Base-by-base conservation (phyloP, 805 yeast species). In the Monosporozyma aerobia region DNA sequence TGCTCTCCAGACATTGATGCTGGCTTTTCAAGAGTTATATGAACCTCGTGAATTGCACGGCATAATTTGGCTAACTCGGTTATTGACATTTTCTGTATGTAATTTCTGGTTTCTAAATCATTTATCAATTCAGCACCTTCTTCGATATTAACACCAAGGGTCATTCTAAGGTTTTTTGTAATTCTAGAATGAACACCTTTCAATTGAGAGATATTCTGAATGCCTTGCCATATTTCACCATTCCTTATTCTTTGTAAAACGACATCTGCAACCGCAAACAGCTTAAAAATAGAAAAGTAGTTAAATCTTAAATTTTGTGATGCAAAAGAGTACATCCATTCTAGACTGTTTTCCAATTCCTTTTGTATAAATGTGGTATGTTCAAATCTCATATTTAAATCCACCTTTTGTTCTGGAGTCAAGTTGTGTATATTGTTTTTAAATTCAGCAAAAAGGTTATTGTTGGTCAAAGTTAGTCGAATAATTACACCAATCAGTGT, bases 261-360 rank as follows among this genome's bases (percentile, higher is more conserved):
- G 13, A 63, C 64, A 53, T 67, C 70, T 49, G 58, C 63, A 23
- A 63, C 55, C 3, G 67, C 62, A 32, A 63, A 53, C 59, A 65
- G 57, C 44, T 67, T 65, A 50, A 67, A 65, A 10, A 63, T 63
- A 3, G 70, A 64, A 53, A 62, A 67, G 46, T 63, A 67, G 7
- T 64, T 59, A 47, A 64, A 62, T 49, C 70, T 57, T 16, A 67
- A 50, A 47, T 63, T 54, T 47, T 59, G 56, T 1, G 69, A 63
- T 14, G 69, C 58, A 16, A 58, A 54, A 7, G 51, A 50, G 49
- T 63, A 59, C 19, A 63, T 52, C n/a, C 54, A 52, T 44, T 64
- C 65, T 14, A 67, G 44, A 5, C 59, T 56, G 29, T 44, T 47
- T 55, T 64, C 68, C 25, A 67, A 53, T 14, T 58, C 62, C 29